Conservation (phyloP, 2,329 filamentous ascomycete genomes). For the Trichoderma lentiforme region DNA sequence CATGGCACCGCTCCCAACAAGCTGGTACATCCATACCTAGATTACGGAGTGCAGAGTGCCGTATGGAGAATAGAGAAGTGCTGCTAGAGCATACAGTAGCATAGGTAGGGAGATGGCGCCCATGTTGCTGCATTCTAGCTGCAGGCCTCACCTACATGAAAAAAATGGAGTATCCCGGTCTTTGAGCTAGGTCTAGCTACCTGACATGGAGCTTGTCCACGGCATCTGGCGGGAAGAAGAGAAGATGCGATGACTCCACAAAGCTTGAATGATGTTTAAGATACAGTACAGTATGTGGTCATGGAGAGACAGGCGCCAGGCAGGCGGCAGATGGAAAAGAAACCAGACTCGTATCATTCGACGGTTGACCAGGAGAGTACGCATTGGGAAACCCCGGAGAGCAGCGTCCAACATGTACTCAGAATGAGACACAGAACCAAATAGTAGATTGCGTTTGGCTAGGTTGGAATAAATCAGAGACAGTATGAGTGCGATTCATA, state of each 20-base stretch:
- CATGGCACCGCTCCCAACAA: not conserved
- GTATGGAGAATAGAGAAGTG: not conserved
- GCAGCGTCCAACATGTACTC: not conserved
- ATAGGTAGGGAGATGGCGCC: not conserved
- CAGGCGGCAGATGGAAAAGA: not conserved
- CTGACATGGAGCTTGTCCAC: not conserved
- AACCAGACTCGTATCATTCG: not conserved
- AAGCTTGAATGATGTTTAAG: not conserved
- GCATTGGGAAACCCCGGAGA: not conserved
- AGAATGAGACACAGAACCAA: not conserved
- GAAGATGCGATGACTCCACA: not conserved
- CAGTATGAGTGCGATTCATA: not conserved
- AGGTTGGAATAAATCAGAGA: not conserved
- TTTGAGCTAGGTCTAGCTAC: not conserved
- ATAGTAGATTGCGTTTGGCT: not conserved
- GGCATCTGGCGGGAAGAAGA: not conserved
- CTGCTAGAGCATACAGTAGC: not conserved
- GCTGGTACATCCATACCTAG: not conserved
- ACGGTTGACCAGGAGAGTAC: not conserved
- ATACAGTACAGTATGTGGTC: not conserved
- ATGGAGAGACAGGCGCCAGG: not conserved
- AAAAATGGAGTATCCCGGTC: constrained; percentile 15
- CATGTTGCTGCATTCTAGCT: constrained; percentile 14
- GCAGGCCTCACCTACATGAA: constrained; percentile 13
- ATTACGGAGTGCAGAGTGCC: not conserved